A percentile compares a stretch with the other conserved stretches of the same genome.
phyloP scores from a whole-genome alignment of 345 rosid species.

The Linum tenue region DNA sequence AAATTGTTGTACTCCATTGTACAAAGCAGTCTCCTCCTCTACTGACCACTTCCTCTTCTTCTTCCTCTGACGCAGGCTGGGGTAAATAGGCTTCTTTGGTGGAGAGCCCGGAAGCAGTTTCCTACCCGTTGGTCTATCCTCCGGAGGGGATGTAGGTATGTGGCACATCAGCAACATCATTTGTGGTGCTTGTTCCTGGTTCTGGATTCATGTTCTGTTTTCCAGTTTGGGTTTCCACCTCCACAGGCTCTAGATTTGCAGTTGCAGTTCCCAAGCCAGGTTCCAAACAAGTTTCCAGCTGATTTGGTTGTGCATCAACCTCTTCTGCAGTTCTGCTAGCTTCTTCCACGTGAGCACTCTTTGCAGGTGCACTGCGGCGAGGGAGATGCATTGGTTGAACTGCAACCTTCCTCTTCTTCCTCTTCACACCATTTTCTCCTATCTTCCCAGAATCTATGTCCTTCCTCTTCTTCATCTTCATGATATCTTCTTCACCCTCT shows the following conservation, averaged over 20 bases:
- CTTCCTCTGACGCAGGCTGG: neutral
- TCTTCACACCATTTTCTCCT: neutral
- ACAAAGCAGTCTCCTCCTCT: neutral
- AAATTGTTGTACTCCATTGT: too few species aligned
- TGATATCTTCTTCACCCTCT: neutral
- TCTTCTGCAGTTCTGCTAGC: neutral
- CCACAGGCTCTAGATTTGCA: too few species aligned
- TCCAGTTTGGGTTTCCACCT: too few species aligned
- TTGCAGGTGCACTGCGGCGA: neutral
- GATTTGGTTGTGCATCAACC: neutral
- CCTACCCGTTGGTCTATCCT: neutral
- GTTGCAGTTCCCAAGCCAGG: too few species aligned
- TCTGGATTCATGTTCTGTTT: too few species aligned
- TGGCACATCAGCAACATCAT: too few species aligned
- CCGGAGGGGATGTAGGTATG: too few species aligned
- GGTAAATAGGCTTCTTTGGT: neutral
- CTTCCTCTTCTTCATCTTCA: neutral
- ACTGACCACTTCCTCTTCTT: neutral
- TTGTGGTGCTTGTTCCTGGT: too few species aligned
- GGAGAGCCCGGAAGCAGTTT: neutral
- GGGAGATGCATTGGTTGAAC: neutral
- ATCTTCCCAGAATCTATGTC: neutral
- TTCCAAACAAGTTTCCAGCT: neutral
- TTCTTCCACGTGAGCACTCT: neutral
- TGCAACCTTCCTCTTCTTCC: neutral